Base-by-base conservation (phyloP, 208 protist species). In the Willaertia magna region DNA sequence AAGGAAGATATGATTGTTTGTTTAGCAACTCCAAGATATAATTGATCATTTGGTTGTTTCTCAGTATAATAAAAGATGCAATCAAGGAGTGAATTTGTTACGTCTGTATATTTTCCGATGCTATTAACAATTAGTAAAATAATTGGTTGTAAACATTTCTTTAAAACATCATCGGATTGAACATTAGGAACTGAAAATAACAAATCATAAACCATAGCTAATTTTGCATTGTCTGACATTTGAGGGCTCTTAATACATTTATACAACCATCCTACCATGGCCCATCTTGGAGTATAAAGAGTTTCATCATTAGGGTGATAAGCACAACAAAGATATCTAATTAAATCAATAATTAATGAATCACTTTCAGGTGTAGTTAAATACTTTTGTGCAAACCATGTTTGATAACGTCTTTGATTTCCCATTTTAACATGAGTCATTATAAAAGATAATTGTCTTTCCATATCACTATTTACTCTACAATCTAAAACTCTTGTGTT, bases 241-340 rank as follows among this genome's bases (percentile, higher is more conserved):
- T 55, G 39, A 49, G 78, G 43, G 6, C 76, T 75, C 87, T 88
- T 87, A 0, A 88, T 55, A 14, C 85, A 84, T 67, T 87, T 87
- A 51, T 92, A 40, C 0, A 93, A 39, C 91, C 91, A 92, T 4
- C 89, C 89, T 11, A 93, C 85, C 26, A 92, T 87, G 12, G 87
- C 89, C 90, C 90, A 93, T 26, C 91, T 76, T 4, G 89, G 88
- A 9, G 89, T 84, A 26, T 91, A 87, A 34, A 91, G 87, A 22
- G 91, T 87, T 14, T 88, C 74, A 79, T 91, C 88, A 22, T 90
- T n/a, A 26, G 91, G 91, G 49, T 92, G 90, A 46, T 88, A 90
- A 26, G 85, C 79, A 84, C 89, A 88, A 85, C 89, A 91, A 12
- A 92, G 90, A 42, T 91, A 93, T n/a, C 91, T 86, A 34, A 93